Evolutionary conservation across 2,329 filamentous ascomycete genomes (phyloP).

Genomic region (Waltergamsia citrina): DNA sequence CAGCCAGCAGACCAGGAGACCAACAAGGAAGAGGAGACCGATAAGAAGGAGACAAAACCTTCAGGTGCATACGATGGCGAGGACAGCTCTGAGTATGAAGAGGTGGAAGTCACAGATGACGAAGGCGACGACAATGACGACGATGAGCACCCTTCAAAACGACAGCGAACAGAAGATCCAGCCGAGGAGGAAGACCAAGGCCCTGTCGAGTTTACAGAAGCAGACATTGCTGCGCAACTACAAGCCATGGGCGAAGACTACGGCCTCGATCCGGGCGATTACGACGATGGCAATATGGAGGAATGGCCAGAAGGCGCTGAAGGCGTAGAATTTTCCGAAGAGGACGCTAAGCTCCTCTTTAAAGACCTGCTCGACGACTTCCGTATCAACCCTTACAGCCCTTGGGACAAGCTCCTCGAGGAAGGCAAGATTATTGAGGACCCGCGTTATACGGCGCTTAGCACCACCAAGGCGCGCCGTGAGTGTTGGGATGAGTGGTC

Average conservation of each 20-base stretch:
- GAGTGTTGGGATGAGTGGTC: slow-evolving; percentile 83
- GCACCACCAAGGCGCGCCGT: slow-evolving; percentile 70
- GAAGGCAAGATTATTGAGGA: slow-evolving; percentile 78
- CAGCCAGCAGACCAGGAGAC: slow-evolving; percentile 1
- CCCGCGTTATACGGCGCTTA: slow-evolving; percentile 72
- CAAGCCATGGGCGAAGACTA: slow-evolving; percentile 85
- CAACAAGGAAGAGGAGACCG: slow-evolving; percentile 3
- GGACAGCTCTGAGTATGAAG: slow-evolving; percentile 67
- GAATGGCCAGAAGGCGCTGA: slow-evolving; percentile 64
- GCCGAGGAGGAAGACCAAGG: slow-evolving; percentile 34
- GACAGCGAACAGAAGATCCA: slow-evolving; percentile 42
- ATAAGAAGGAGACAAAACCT: no score
- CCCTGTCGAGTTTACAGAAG: slow-evolving; percentile 78
- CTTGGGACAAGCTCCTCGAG: slow-evolving; percentile 85
- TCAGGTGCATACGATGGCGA: slow-evolving; percentile 24
- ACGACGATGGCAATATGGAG: slow-evolving; percentile 53
- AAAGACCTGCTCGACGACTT: slow-evolving; percentile 79
- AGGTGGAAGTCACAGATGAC: slow-evolving; percentile 52
- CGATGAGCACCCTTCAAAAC: slow-evolving; percentile 49
- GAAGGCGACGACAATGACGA: slow-evolving; percentile 26
- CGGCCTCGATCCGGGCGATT: slow-evolving; percentile 67
- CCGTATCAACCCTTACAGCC: slow-evolving; percentile 74
- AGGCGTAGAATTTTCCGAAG: slow-evolving; percentile 60
- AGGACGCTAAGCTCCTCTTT: slow-evolving; percentile 72
- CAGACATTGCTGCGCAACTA: slow-evolving; percentile 87